Percentiles rank a stretch among this genome's conserved stretches.
These are phyloP conservation scores for Phytophthora cajani DNA, from an alignment of 352 stramenopile genomes.

Conservation along the genomic window DNA sequence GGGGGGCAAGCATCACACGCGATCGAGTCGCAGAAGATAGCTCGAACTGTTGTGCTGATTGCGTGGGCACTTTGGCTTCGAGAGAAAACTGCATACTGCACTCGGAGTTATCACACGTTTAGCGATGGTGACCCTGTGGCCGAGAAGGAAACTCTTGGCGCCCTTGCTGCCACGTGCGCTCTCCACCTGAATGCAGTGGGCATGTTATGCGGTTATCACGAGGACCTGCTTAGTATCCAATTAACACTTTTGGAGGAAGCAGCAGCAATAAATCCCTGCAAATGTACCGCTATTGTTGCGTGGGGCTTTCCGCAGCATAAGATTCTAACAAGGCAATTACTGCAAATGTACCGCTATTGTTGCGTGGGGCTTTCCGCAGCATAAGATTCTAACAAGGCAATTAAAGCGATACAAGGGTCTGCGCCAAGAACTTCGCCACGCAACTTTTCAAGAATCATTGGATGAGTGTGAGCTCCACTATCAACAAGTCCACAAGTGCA, in stretches of 20 bases:
- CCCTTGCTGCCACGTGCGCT: conserved; percentile 44
- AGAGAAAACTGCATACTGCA: conserved; percentile 40
- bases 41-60: conserved; percentile 39
- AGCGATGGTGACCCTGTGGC: neutral
- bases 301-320: conserved; percentile 41
- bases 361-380: conserved; percentile 38
- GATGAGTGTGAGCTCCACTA: conserved; percentile 35
- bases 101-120: conserved; percentile 21
- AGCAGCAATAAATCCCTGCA: conserved; percentile 27
- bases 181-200: conserved; percentile 46
- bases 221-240: conserved; percentile 42
- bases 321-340: conserved; percentile 36
- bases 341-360: conserved; percentile 35
- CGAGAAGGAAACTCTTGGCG: conserved; percentile 20
- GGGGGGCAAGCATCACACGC: neutral
- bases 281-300: conserved; percentile 33
- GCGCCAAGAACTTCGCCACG: conserved; percentile 17
- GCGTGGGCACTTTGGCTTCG: conserved; percentile 52
- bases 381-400: conserved; percentile 38
- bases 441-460: conserved; percentile 6
- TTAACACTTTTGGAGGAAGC: conserved; percentile 50
- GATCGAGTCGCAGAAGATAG: conserved; percentile 28
- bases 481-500: conserved; percentile 32
- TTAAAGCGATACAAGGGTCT: conserved; percentile 46
- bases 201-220: conserved; percentile 16